phyloP scores from a whole-genome alignment of 176 grass and related monocot species.

The Carex scoparia region DNA sequence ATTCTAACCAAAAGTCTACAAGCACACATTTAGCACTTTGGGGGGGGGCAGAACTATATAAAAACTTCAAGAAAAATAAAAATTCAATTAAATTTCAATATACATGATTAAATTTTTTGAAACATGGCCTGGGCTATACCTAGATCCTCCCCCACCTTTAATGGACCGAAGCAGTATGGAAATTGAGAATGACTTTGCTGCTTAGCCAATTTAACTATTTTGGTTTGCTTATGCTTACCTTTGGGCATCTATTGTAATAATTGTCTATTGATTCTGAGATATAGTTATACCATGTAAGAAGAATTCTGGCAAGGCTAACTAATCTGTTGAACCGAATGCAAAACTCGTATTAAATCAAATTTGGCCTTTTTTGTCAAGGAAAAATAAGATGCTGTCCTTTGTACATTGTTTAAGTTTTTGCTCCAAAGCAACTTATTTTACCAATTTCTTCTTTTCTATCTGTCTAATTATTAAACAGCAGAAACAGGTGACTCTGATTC shows the following conservation, averaged over 20 bases:
- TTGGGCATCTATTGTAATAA: not conserved
- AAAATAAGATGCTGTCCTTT: not conserved
- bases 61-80: too few species aligned
- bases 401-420: not conserved
- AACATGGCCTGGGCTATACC: too few species aligned
- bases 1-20: too few species aligned
- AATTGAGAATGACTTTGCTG: not conserved
- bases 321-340: not conserved
- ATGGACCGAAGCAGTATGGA: not conserved
- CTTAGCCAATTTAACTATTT: not conserved
- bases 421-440: not conserved
- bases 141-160: not conserved
- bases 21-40: too few species aligned
- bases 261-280: not conserved
- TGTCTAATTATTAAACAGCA: constrained; percentile 18
- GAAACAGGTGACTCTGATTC: constrained; percentile 35
- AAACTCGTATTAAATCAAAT: not conserved
- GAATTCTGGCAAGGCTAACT: not conserved
- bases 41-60: too few species aligned
- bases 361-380: not conserved
- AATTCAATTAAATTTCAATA: too few species aligned
- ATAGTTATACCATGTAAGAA: not conserved
- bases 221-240: not conserved
- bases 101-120: too few species aligned
- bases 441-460: not conserved